Percentiles rank a stretch among this genome's conserved stretches.
phyloP scores from a whole-genome alignment of 345 rosid genomes.

The Sisymbrium altissimum region DNA sequence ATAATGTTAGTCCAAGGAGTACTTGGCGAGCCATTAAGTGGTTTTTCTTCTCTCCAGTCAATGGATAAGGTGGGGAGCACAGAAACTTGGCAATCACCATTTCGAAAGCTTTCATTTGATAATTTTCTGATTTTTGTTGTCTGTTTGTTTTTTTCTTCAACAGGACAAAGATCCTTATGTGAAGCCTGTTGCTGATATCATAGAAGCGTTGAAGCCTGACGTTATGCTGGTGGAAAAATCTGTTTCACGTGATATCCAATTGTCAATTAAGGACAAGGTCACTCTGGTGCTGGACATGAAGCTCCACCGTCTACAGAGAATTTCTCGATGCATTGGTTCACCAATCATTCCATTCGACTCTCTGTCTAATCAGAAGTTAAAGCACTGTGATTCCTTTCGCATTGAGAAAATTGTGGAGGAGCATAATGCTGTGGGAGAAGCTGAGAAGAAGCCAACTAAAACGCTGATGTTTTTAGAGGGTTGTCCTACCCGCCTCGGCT shows the following conservation, averaged over 20 bases:
- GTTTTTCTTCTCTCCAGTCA: slow-evolving; percentile 66
- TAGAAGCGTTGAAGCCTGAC: slow-evolving; percentile 65
- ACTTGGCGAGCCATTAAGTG: slow-evolving; percentile 74
- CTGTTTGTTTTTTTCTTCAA: slow-evolving; percentile 15
- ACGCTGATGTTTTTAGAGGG: slow-evolving; percentile 95
- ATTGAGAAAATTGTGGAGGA: slow-evolving; percentile 83
- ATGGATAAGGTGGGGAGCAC: slow-evolving; percentile 57
- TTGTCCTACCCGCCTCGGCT: slow-evolving; percentile 73
- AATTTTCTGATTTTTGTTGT: not conserved
- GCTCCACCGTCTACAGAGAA: slow-evolving; percentile 80
- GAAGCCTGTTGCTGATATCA: slow-evolving; percentile 56
- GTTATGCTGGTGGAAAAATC: slow-evolving; percentile 87
- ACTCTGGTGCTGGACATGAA: slow-evolving; percentile 90
- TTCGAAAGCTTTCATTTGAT: slow-evolving; percentile 8
- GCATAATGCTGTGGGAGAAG: slow-evolving; percentile 57
- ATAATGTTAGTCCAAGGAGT: slow-evolving; percentile 67
- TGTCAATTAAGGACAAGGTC: slow-evolving; percentile 63
- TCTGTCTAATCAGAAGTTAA: slow-evolving; percentile 56
- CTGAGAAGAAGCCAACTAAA: slow-evolving; percentile 73
- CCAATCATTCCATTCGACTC: slow-evolving; percentile 55
- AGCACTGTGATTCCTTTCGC: slow-evolving; percentile 76
- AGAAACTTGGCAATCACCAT: not conserved
- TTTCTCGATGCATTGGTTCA: slow-evolving; percentile 80
- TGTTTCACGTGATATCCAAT: slow-evolving; percentile 81
- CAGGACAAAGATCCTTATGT: slow-evolving; percentile 55